Evolutionary conservation across 2,329 filamentous ascomycete species (phyloP), one percentile per base, ranked within the genome.

Genomic region (Penicillium sp.): DNA sequence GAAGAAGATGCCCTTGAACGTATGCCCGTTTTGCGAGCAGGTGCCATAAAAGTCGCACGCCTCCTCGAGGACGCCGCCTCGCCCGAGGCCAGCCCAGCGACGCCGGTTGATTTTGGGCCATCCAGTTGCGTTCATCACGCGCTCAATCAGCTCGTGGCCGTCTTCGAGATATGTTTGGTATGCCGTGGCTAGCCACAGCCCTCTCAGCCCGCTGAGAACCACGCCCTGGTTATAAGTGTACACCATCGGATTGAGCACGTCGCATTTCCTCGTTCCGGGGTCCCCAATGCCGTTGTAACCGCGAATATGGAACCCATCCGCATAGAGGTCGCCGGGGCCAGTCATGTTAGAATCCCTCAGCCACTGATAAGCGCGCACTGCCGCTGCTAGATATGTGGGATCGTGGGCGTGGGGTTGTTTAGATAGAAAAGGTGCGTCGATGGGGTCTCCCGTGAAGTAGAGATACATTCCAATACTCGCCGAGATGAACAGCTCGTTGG

Each of bases 151-250:
- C n/a, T 75, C 68, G 70, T 97, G 91, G 0, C 90, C 93, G 57
- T 96, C 91, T 20, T 81, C 72, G 1, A 97, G 79, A 67, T 91
- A 97, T 1, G 76, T 79, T 1, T 77, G 71, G n/a, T 85, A 82
- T 12, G 88, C 88, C 0, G 90, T 96, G 14, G 85, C 85, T 60
- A 89, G 82, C 84, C 89, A 97, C 0, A 97, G 79, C 1, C 87
- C 89, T 33, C 90, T 83, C 55, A 91, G 83, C 12, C 91, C 92
- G 4, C 89, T 91, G 21, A 97, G 81, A 1, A 97, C 67, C 3
- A 97, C 91, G 21, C 92, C 93, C 72, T 97, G 93, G 73, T 97
- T 97, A 76, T 97, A 97, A 0, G 91, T 95, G 72, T 92, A 96
- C 8, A 96, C 88, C 86, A 91, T 93, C 63, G 92, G 85, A 71